Percentiles rank a stretch among this genome's conserved stretches.
Conservation (phyloP, 2,329 filamentous ascomycete species). For the Aspergillus sp. region DNA sequence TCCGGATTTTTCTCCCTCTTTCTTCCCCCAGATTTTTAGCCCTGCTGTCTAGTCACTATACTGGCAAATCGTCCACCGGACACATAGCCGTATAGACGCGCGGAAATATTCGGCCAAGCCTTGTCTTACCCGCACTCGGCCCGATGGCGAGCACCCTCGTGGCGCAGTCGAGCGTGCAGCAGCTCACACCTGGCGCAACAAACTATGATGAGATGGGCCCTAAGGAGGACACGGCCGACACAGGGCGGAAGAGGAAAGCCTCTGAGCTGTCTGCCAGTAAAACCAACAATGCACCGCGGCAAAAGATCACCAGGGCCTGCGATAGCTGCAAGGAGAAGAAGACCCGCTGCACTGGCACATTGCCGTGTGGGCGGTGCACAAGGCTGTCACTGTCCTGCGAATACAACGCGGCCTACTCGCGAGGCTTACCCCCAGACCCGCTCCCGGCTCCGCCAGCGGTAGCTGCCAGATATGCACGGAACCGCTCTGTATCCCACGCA, state of each 20-base stretch:
- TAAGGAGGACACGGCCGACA: slow-evolving; percentile 1
- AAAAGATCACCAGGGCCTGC: slow-evolving; percentile 46
- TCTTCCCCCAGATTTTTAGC: not conserved
- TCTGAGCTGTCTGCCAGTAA: slow-evolving; percentile 28
- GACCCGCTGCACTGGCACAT: slow-evolving; percentile 42
- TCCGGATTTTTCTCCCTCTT: slow-evolving; percentile 17
- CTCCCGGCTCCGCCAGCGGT: slow-evolving; percentile 27
- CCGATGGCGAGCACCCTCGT: slow-evolving; percentile 15
- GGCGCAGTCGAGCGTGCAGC: slow-evolving; percentile 17
- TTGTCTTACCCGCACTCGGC: not conserved
- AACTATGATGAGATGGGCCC: slow-evolving; percentile 1
- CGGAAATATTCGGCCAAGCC: slow-evolving; percentile 1
- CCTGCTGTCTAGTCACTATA: not conserved
- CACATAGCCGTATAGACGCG: not conserved
- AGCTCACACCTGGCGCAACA: slow-evolving; percentile 12
- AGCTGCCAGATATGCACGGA: slow-evolving; percentile 17
- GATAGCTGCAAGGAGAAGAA: slow-evolving; percentile 46
- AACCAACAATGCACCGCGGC: slow-evolving; percentile 29
- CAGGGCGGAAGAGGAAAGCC: slow-evolving; percentile 37
- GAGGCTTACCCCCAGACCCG: slow-evolving; percentile 42
- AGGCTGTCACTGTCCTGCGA: slow-evolving; percentile 38
- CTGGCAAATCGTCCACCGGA: not conserved
- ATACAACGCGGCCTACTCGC: slow-evolving; percentile 44
- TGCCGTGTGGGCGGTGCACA: slow-evolving; percentile 41
- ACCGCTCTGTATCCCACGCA: slow-evolving; percentile 5